Percentiles rank a stretch among this genome's conserved stretches.
Conservation (phyloP, 305 asterid genomes). For the Nicotiana rustica region DNA sequence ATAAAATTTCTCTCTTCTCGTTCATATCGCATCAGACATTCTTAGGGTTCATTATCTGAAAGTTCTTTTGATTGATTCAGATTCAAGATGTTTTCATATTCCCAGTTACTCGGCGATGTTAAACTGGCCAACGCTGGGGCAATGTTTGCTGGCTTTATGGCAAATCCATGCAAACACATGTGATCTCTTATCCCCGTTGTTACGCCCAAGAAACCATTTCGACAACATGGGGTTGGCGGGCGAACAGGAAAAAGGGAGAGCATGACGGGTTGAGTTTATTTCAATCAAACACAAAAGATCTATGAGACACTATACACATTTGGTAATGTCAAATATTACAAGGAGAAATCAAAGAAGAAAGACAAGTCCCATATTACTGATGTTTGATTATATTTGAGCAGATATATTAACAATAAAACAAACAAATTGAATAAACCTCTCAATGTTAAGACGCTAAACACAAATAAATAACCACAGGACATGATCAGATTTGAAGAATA, state of each 20-base stretch:
- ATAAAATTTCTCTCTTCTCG: too few species aligned
- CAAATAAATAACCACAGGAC: slow-evolving; percentile 17
- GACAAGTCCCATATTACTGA: slow-evolving; percentile 9
- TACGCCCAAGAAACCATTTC: too few species aligned
- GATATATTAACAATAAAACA: slow-evolving; percentile 23
- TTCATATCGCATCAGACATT: too few species aligned
- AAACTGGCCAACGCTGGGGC: too few species aligned
- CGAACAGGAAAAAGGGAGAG: neutral
- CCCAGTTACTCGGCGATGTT: too few species aligned
- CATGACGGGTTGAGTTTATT: neutral
- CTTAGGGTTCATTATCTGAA: too few species aligned
- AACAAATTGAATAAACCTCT: slow-evolving; percentile 24
- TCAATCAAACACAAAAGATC: neutral
- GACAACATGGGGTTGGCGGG: too few species aligned
- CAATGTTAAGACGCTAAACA: neutral
- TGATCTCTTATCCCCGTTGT: too few species aligned
- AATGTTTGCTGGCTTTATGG: too few species aligned
- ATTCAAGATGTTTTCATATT: too few species aligned
- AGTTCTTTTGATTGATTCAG: too few species aligned
- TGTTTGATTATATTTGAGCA: slow-evolving; percentile 11
- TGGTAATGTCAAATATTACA: slow-evolving; percentile 29
- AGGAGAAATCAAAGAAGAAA: neutral
- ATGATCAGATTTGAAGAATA: slow-evolving; percentile 16
- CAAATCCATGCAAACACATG: too few species aligned
- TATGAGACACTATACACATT: slow-evolving; percentile 11